Evolutionary conservation across 1,284 basidiomycete species (phyloP), one percentile per base, ranked within the genome.

Genomic region (Cystobasidiaceae sp.): DNA sequence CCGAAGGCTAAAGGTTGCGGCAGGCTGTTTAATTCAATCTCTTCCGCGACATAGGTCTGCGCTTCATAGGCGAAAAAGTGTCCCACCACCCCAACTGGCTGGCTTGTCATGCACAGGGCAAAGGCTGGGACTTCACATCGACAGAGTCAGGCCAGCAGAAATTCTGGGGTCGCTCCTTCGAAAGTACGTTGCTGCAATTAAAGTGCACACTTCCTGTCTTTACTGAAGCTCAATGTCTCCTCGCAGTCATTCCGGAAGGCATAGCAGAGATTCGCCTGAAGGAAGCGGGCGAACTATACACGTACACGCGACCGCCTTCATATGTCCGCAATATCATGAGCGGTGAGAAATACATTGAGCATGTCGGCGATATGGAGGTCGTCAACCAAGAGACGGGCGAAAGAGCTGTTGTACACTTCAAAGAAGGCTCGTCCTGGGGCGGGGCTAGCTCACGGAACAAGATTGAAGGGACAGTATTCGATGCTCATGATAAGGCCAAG

Each of bases 31-130:
- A 25, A 11, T 27, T 19, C 33, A 41, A 17, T 23, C 33, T 30
- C 5, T 0, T 15, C 19, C 32, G 9, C 27, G 85, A 28, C 17
- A 17, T 65, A 72, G 74, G 68, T 81, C 74, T 75, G 55, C 85
- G 83, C 64, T 90, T 92, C 74, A 82, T 93, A 55, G 85, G 88
- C 54, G 90, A 93, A 78, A 93, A 93, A 79, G 90, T 93, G 59
- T 84, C 83, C 49, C 91, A 93, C 75, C 85, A 90, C 70, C 91
- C 91, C 8, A 76, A 77, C 1, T 80, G 90, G 71, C 84, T 92
- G 73, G 90, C 89, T 6, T 90, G 87, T 77, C 87, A 90, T 73
- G 88, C 88, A 3, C 84, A 90, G 73, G 89, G 89, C 13, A 77
- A 82, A 43, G 82, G 83, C 13, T 92, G 90, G 88, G 83, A 86